These are phyloP conservation scores for Dipodascopsis uninucleata DNA, from an alignment of 805 yeast genomes.

Conservation along the genomic window DNA sequence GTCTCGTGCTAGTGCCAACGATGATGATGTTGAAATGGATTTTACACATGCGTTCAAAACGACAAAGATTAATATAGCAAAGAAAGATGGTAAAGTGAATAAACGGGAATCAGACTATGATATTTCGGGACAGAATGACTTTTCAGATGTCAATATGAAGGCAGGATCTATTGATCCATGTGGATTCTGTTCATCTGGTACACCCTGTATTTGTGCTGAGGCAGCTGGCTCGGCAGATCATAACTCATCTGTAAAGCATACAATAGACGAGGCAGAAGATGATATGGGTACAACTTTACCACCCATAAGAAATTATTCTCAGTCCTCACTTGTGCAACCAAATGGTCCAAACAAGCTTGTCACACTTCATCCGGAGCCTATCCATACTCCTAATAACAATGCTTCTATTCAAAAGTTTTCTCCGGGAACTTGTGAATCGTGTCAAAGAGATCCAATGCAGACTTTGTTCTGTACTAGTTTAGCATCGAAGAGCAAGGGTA, in stretches of 20 bases:
- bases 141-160: slow-evolving; percentile 47
- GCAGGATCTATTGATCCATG: slow-evolving; percentile 67
- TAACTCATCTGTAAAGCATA: slow-evolving; percentile 8
- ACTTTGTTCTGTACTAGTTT: slow-evolving; percentile 84
- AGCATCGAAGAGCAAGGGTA: slow-evolving; percentile 41
- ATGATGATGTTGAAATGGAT: slow-evolving; percentile 25
- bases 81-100: too few species aligned
- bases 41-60: slow-evolving; percentile 26
- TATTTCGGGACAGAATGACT: background rate
- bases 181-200: slow-evolving; percentile 89
- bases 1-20: slow-evolving; percentile 4
- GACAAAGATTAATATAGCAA: slow-evolving; percentile 9
- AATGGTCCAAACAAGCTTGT: slow-evolving; percentile 44
- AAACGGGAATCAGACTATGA: background rate
- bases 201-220: slow-evolving; percentile 90
- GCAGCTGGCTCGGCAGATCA: slow-evolving; percentile 45
- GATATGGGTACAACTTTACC: slow-evolving; percentile 21
- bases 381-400: too few species aligned
- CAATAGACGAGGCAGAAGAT: slow-evolving; percentile 9
- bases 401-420: slow-evolving; percentile 33
- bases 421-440: slow-evolving; percentile 82
- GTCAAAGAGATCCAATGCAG: slow-evolving; percentile 83
- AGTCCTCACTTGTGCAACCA: slow-evolving; percentile 16
- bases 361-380: slow-evolving; percentile 63
- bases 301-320: slow-evolving; percentile 21